These are phyloP conservation scores for Cryphonectria parasitica DNA, from an alignment of 2,329 filamentous ascomycete genomes.

Conservation along the genomic window DNA sequence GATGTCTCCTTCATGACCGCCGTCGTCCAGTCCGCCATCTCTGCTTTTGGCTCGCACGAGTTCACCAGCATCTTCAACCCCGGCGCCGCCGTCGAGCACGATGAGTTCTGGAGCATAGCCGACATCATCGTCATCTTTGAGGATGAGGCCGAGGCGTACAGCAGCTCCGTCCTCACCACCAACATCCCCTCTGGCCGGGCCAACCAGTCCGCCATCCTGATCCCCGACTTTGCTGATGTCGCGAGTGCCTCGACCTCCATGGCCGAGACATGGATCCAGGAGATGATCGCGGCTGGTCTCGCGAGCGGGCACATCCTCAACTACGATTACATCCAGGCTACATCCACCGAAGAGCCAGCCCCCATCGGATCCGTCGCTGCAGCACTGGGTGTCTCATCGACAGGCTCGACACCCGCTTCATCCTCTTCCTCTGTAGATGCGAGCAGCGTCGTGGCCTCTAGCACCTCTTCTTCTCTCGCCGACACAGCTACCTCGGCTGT, in stretches of 20 bases:
- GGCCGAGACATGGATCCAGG: slow-evolving; percentile 14
- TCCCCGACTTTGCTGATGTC: slow-evolving; percentile 8
- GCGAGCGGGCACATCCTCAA: slow-evolving; percentile 18
- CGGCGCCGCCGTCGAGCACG: slow-evolving; percentile 10
- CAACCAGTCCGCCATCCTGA: slow-evolving; percentile 19
- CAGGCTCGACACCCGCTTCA: background rate
- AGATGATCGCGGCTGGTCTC: slow-evolving; percentile 11
- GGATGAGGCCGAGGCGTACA: slow-evolving; percentile 17
- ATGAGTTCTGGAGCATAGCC: slow-evolving; percentile 15
- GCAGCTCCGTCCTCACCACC: slow-evolving; percentile 1
- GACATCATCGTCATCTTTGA: slow-evolving; percentile 22
- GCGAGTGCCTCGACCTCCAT: background rate
- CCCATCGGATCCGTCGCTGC: slow-evolving; percentile 3
- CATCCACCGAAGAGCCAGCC: slow-evolving; percentile 8
- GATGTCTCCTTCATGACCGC: slow-evolving; percentile 21
- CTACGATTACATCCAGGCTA: slow-evolving; percentile 18
- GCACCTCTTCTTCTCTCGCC: background rate
- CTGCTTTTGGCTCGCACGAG: slow-evolving; percentile 8
- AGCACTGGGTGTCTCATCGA: background rate
- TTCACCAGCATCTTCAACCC: slow-evolving; percentile 26
- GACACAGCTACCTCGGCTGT: background rate
- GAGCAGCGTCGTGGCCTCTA: background rate
- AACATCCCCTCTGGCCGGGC: slow-evolving; percentile 18
- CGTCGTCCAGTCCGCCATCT: slow-evolving; percentile 10
- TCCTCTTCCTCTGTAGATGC: background rate